A percentile compares a stretch with the other conserved stretches of the same genome.
These are phyloP conservation scores for Sugiyamaella mastotermitis DNA, from an alignment of 805 yeast species.

Conservation along the genomic window DNA sequence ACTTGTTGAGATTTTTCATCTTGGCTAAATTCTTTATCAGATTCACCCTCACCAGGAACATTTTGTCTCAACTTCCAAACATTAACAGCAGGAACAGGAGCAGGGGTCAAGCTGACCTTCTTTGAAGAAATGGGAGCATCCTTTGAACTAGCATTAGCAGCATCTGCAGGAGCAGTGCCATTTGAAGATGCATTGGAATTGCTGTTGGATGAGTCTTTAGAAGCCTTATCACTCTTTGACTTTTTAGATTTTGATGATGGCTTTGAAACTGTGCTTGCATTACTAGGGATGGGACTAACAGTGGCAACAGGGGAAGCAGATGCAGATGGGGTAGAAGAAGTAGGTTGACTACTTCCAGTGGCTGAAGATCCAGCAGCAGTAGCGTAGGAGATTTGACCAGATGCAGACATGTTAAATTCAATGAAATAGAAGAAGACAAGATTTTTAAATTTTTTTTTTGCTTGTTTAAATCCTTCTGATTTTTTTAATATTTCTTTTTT, in stretches of 20 bases:
- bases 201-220: not conserved
- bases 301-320: slow-evolving; percentile 4
- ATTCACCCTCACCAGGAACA: slow-evolving; percentile 9
- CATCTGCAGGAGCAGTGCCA: slow-evolving; percentile 13
- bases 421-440: no score
- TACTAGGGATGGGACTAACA: not conserved
- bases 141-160: slow-evolving; percentile 26
- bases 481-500: no score
- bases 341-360: slow-evolving; percentile 1
- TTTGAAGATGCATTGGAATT: not conserved
- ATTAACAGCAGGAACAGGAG: slow-evolving; percentile 56
- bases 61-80: slow-evolving; percentile 47
- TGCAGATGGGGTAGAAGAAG: slow-evolving; percentile 2
- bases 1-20: not conserved
- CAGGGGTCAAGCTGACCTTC: slow-evolving; percentile 46
- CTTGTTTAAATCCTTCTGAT: no score
- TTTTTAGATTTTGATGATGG: not conserved
- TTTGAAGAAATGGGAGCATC: slow-evolving; percentile 21
- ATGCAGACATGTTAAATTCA: slow-evolving; percentile 16
- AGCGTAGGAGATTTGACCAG: slow-evolving; percentile 22
- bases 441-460: no score
- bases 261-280: slow-evolving; percentile 13
- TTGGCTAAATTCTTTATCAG: not conserved
- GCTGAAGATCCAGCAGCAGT: slow-evolving; percentile 17
- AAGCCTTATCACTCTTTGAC: slow-evolving; percentile 6